A percentile compares a stretch with the other conserved stretches of the same genome.
Conservation (phyloP, 805 yeast genomes). For the Myxozyma mucilagina region DNA sequence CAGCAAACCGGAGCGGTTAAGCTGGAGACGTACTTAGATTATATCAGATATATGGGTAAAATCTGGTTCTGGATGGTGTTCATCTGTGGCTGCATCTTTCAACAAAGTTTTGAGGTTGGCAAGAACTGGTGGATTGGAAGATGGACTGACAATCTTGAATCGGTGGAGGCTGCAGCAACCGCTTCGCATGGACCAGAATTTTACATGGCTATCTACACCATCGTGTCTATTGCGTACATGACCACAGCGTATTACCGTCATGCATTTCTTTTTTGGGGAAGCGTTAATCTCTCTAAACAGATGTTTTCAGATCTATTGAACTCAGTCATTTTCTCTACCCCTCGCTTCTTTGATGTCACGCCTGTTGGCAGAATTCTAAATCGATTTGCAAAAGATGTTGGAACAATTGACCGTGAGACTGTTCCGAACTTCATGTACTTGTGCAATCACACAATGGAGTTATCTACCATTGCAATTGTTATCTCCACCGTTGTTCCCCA, state of each 20-base stretch:
- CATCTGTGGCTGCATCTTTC: neutral
- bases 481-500: conserved; percentile 60
- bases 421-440: conserved; percentile 64
- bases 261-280: conserved; percentile 50
- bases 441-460: conserved; percentile 41
- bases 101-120: neutral
- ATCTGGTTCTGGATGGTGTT: neutral
- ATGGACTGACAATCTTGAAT: conserved; percentile 1
- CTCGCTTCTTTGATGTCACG: conserved; percentile 72
- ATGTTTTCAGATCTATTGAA: conserved; percentile 66
- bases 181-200: conserved; percentile 4
- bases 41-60: conserved; percentile 10
- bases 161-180: neutral
- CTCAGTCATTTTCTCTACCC: conserved; percentile 68
- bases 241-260: conserved; percentile 3
- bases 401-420: conserved; percentile 75
- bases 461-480: conserved; percentile 58
- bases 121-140: conserved; percentile 8
- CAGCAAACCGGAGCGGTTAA: conserved; percentile 1
- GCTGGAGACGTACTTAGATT: neutral
- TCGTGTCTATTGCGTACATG: conserved; percentile 60
- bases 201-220: conserved; percentile 38
- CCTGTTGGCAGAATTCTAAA: conserved; percentile 86
- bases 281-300: conserved; percentile 57
- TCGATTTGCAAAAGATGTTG: conserved; percentile 86